phyloP scores from a whole-genome alignment of 2,329 filamentous ascomycete species.

The Fusarium dimerum region DNA sequence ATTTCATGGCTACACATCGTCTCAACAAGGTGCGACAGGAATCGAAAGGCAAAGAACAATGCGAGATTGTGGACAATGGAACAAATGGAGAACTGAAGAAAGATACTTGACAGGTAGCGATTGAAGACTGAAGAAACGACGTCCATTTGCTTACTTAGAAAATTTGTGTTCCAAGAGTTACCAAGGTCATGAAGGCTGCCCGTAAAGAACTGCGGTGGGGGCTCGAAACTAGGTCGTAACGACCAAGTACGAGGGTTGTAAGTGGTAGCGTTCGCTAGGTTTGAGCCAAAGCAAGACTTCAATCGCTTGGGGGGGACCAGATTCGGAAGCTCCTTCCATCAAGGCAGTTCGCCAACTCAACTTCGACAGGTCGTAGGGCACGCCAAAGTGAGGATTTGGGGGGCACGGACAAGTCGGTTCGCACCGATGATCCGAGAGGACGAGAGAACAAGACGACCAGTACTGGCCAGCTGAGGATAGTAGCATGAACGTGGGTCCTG shows the following conservation, averaged over 20 bases:
- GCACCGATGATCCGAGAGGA: conserved; percentile 11
- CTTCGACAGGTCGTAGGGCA: conserved; percentile 11
- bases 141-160: conserved; percentile 23
- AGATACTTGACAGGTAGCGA: conserved; percentile 1
- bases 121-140: conserved; percentile 7
- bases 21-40: conserved; percentile 18
- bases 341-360: conserved; percentile 15
- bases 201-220: conserved; percentile 25
- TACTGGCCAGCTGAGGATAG: conserved; percentile 19
- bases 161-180: conserved; percentile 16
- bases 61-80: not conserved
- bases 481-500: not conserved
- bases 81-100: conserved; percentile 1
- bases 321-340: conserved; percentile 29
- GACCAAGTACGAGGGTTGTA: conserved; percentile 15
- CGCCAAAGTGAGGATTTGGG: conserved; percentile 10
- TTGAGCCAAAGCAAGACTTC: conserved; percentile 22
- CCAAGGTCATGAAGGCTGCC: conserved; percentile 19
- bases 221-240: conserved; percentile 15
- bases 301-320: conserved; percentile 31
- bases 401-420: no score
- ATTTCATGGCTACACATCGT: no score
- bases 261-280: conserved; percentile 15
- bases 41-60: not conserved
- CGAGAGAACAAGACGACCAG: conserved; percentile 11